Percentiles rank a stretch among this genome's conserved stretches.
Evolutionary conservation across 495 filamentous ascomycete genomes (phyloP).

Genomic region (Penicillium nucicola): DNA sequence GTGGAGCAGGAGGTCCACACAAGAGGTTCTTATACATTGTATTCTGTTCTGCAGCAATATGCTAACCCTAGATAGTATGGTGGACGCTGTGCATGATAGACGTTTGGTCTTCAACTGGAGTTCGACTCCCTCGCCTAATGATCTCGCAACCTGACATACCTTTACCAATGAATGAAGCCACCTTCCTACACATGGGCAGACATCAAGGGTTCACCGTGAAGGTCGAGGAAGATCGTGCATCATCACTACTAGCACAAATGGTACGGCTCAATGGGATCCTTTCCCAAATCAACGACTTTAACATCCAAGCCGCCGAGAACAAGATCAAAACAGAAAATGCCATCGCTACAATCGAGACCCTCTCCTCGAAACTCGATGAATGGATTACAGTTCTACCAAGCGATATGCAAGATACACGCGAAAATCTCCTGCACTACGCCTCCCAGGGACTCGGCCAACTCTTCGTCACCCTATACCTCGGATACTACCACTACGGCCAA

Average conservation of each 20-base stretch:
- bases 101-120: slow-evolving; percentile 36
- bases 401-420: slow-evolving; percentile 27
- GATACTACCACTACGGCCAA: slow-evolving; percentile 41
- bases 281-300: slow-evolving; percentile 32
- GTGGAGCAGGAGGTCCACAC: slow-evolving; percentile 20
- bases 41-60: not conserved
- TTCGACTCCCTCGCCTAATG: slow-evolving; percentile 28
- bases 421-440: slow-evolving; percentile 24
- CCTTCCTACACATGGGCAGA: slow-evolving; percentile 13
- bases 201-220: slow-evolving; percentile 4
- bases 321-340: slow-evolving; percentile 6
- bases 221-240: not conserved
- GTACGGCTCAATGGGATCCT: slow-evolving; percentile 31
- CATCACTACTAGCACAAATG: slow-evolving; percentile 32
- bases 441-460: slow-evolving; percentile 33
- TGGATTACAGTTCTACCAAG: slow-evolving; percentile 28
- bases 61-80: slow-evolving; percentile 26
- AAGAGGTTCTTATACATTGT: slow-evolving; percentile 18
- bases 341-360: slow-evolving; percentile 12
- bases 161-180: slow-evolving; percentile 31
- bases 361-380: slow-evolving; percentile 24
- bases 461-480: slow-evolving; percentile 38
- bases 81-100: slow-evolving; percentile 45
- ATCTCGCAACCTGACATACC: slow-evolving; percentile 17
- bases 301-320: slow-evolving; percentile 19